These are phyloP conservation scores for Zygoascus ofunaensis DNA, from an alignment of 805 yeast genomes.

Conservation along the genomic window DNA sequence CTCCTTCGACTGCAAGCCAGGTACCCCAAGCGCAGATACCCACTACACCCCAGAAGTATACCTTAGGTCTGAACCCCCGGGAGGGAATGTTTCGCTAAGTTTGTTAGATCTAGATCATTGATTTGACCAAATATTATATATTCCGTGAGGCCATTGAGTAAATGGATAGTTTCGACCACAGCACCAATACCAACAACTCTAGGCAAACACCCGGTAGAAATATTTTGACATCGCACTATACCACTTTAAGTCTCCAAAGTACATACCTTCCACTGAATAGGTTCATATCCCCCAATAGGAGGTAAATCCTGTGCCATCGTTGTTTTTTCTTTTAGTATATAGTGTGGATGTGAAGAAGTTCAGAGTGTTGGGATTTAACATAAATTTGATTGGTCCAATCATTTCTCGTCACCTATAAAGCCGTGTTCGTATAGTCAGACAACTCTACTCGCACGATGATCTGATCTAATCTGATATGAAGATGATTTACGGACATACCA, in stretches of 20 bases:
- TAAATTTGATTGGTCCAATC: background rate
- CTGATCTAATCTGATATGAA: too few species aligned
- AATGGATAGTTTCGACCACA: background rate
- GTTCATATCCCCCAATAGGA: conserved; percentile 78
- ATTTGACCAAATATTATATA: too few species aligned
- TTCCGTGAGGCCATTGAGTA: too few species aligned
- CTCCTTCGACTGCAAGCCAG: conserved; percentile 55
- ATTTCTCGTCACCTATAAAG: too few species aligned
- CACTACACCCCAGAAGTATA: conserved; percentile 56
- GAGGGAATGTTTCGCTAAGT: conserved; percentile 62
- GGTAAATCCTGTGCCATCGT: conserved; percentile 61
- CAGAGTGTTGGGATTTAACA: background rate
- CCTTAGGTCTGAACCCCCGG: conserved; percentile 71
- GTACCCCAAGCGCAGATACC: conserved; percentile 65
- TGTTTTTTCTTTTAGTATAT: background rate
- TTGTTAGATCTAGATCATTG: background rate
- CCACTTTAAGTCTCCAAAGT: too few species aligned
- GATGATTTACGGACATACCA: too few species aligned
- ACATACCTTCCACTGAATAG: conserved; percentile 67
- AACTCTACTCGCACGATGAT: too few species aligned
- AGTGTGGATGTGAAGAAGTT: background rate
- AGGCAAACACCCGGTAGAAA: background rate
- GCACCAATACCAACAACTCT: background rate
- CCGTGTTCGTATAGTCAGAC: too few species aligned
- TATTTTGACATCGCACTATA: too few species aligned